Evolutionary conservation across 2,329 filamentous ascomycete species (phyloP).

Genomic region (Pseudogymnoascus sp.): DNA sequence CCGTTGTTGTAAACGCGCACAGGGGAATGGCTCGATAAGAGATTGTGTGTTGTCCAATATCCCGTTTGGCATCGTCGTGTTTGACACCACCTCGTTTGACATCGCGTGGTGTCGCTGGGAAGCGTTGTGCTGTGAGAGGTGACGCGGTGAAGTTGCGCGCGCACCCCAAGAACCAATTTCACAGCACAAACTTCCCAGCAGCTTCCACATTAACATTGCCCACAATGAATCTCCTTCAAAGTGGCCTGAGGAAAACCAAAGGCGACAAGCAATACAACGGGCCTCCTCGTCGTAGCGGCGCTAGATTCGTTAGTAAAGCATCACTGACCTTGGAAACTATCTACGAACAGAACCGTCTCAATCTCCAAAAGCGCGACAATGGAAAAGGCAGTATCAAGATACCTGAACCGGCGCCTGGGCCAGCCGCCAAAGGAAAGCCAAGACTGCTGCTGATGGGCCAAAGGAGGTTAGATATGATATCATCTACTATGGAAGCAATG

Average conservation of each 20-base stretch:
- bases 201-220: slow-evolving; percentile 5
- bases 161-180: neutral
- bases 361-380: slow-evolving; percentile 37
- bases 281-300: slow-evolving; percentile 27
- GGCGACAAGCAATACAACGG: slow-evolving; percentile 25
- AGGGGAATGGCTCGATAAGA: neutral
- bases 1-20: neutral
- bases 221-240: slow-evolving; percentile 24
- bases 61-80: neutral
- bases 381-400: slow-evolving; percentile 36
- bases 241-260: slow-evolving; percentile 24
- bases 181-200: neutral
- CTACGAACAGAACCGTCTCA: slow-evolving; percentile 51
- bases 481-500: neutral
- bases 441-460: slow-evolving; percentile 90
- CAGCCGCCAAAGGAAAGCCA: slow-evolving; percentile 58
- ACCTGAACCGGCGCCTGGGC: slow-evolving; percentile 37
- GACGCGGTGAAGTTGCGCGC: neutral
- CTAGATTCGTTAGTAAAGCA: slow-evolving; percentile 44
- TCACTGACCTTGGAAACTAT: slow-evolving; percentile 57
- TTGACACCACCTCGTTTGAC: slow-evolving; percentile 2
- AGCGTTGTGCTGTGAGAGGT: neutral
- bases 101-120: neutral
- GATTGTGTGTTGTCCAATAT: slow-evolving; percentile 1
- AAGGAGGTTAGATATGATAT: slow-evolving; percentile 56